These are phyloP conservation scores for Graphilbum sp. DNA, from an alignment of 2,329 filamentous ascomycete genomes.

Conservation along the genomic window DNA sequence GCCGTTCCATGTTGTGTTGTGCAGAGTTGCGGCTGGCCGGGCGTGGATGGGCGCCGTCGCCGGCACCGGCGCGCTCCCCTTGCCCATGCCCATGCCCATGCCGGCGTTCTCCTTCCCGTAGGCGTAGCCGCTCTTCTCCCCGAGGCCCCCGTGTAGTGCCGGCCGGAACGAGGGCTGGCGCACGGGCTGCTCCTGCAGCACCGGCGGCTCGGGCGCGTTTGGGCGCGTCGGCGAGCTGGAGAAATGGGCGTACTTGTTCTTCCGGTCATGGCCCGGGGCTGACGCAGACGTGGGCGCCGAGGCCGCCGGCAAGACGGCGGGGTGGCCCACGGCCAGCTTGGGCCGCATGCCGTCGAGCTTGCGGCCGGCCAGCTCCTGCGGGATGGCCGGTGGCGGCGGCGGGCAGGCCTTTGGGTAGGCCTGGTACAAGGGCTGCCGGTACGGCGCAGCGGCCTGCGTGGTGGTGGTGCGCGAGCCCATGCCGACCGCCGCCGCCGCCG, in stretches of 20 bases:
- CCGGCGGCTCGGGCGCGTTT: neutral
- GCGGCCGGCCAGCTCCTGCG: slow-evolving; percentile 20
- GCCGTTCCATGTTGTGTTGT: slow-evolving; percentile 35
- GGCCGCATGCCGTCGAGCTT: slow-evolving; percentile 20
- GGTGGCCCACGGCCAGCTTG: slow-evolving; percentile 13
- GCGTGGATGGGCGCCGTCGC: neutral
- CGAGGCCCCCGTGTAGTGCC: too few species aligned
- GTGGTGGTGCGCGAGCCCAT: too few species aligned
- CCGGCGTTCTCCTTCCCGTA: neutral
- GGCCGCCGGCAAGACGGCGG: too few species aligned
- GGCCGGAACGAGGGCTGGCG: neutral
- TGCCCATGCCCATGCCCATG: neutral
- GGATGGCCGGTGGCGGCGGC: slow-evolving; percentile 12
- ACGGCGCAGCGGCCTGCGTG: too few species aligned
- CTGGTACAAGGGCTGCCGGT: too few species aligned
- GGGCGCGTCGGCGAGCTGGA: slow-evolving; percentile 37
- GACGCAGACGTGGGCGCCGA: too few species aligned
- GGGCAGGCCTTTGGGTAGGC: neutral
- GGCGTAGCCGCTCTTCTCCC: too few species aligned
- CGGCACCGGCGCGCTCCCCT: neutral
- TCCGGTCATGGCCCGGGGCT: too few species aligned
- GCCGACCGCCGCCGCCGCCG: too few species aligned
- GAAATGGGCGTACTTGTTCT: slow-evolving; percentile 39
- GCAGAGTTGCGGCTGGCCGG: slow-evolving; percentile 28
- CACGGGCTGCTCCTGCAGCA: neutral